A percentile compares a stretch with the other conserved stretches of the same genome.
These are phyloP conservation scores for Aspergillus saccharolyticus DNA, from an alignment of 495 filamentous ascomycete species.

Conservation along the genomic window DNA sequence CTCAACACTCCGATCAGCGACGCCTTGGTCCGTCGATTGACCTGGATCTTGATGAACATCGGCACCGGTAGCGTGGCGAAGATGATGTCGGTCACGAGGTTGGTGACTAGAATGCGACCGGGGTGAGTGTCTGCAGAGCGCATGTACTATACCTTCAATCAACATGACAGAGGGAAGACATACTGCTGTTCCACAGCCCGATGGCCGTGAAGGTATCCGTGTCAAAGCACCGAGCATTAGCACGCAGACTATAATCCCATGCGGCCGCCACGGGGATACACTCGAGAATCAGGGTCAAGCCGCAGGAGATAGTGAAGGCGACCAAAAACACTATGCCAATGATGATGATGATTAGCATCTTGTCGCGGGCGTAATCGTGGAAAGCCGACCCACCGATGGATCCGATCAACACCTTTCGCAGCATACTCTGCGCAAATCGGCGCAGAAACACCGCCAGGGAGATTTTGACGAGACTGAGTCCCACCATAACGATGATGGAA, in stretches of 20 bases:
- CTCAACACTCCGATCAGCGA: conserved; percentile 39
- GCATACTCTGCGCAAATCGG: conserved; percentile 26
- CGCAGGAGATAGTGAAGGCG: conserved; percentile 16
- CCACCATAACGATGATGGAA: conserved; percentile 21
- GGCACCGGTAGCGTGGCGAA: conserved; percentile 40
- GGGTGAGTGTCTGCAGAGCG: neutral
- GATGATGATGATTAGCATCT: conserved; percentile 31
- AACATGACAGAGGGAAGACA: neutral
- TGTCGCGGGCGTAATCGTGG: conserved; percentile 16
- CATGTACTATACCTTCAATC: too few relatives aligned
- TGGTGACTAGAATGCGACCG: conserved; percentile 27
- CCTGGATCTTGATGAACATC: conserved; percentile 28
- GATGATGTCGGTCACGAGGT: conserved; percentile 39
- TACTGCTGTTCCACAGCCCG: conserved; percentile 19
- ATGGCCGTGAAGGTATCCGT: conserved; percentile 10
- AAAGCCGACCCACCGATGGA: conserved; percentile 20
- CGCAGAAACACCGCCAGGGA: conserved; percentile 43
- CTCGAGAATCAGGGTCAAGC: conserved; percentile 16
- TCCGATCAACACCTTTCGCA: conserved; percentile 32
- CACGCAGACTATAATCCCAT: conserved; percentile 12
- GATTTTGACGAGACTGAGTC: conserved; percentile 41
- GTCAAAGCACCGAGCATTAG: conserved; percentile 13
- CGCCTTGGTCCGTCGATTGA: conserved; percentile 35
- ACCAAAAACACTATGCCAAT: conserved; percentile 17
- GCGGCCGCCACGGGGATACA: conserved; percentile 17